phyloP scores from a whole-genome alignment of 2,329 filamentous ascomycete species.

The Pyricularia pennisetigena region DNA sequence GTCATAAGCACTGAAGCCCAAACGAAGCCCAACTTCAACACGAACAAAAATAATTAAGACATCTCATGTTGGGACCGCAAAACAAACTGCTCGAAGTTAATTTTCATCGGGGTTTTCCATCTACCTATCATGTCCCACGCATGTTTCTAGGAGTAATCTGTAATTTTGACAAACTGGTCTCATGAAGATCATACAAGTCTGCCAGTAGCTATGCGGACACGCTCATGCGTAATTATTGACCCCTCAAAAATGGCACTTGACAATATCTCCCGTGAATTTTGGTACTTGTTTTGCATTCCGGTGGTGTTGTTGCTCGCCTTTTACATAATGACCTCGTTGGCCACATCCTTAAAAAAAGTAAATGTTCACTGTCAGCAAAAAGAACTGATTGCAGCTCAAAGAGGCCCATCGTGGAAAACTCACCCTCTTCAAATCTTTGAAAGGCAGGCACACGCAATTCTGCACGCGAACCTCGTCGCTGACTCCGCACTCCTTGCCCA shows the following conservation, averaged over 20 bases:
- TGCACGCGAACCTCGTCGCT: conserved; percentile 92
- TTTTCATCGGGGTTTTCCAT: neutral
- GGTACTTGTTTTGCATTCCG: neutral
- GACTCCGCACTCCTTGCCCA: conserved; percentile 92
- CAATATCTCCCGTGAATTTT: neutral
- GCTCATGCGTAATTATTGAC: neutral
- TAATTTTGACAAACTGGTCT: neutral
- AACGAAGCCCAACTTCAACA: neutral
- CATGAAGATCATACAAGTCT: neutral
- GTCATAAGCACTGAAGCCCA: neutral
- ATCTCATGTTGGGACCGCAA: neutral
- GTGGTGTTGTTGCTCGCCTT: neutral
- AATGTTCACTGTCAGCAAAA: neutral
- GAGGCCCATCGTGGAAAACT: conserved; percentile 24
- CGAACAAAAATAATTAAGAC: neutral
- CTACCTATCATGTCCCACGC: neutral
- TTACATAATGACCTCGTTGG: conserved; percentile 90
- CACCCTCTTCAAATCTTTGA: conserved; percentile 95
- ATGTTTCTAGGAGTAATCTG: neutral
- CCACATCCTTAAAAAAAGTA: conserved; percentile 53
- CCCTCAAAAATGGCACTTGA: neutral
- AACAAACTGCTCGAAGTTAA: neutral
- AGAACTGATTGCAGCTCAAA: neutral
- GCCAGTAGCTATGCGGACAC: neutral
- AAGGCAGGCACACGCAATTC: conserved; percentile 95